phyloP scores from a whole-genome alignment of 1,139 yeast species.

The Lodderomyces orthopsilosis region DNA sequence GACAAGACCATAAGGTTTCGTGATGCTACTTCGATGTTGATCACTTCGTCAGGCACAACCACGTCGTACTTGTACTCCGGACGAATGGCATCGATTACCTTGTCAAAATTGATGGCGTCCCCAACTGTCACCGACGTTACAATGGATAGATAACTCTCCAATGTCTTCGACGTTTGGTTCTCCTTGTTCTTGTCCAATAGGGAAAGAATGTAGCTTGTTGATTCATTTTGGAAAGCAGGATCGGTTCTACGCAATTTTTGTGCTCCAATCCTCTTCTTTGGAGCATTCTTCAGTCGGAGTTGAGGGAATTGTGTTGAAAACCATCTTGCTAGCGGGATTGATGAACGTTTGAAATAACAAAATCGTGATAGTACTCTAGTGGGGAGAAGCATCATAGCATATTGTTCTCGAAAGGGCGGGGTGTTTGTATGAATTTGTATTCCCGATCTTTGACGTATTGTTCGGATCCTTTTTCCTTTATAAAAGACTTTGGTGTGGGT shows the following conservation, averaged over 20 bases:
- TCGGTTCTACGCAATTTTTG: slow-evolving; percentile 29
- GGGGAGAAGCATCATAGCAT: neutral
- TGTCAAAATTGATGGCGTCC: slow-evolving; percentile 59
- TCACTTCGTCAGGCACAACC: slow-evolving; percentile 72
- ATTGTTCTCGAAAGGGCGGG: neutral
- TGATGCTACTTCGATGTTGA: slow-evolving; percentile 32
- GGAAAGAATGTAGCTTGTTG: slow-evolving; percentile 26
- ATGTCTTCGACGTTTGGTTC: slow-evolving; percentile 19
- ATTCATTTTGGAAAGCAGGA: slow-evolving; percentile 20
- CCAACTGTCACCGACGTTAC: slow-evolving; percentile 67
- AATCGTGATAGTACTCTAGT: neutral
- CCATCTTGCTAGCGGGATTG: neutral
- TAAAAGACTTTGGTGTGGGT: neutral
- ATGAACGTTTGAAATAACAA: neutral
- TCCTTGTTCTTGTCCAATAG: slow-evolving; percentile 24
- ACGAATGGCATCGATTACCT: slow-evolving; percentile 31
- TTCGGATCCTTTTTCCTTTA: no score
- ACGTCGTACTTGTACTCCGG: slow-evolving; percentile 27
- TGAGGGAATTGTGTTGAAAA: neutral
- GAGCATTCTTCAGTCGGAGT: slow-evolving; percentile 8
- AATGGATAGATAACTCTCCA: slow-evolving; percentile 29
- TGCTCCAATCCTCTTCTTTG: slow-evolving; percentile 24
- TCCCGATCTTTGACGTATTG: no score
- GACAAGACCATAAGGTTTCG: slow-evolving; percentile 60
- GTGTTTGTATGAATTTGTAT: no score